Evolutionary conservation across 768 basidiomycete species (phyloP), one percentile per base, ranked within the genome.

Genomic region (Trametes coccinea): DNA sequence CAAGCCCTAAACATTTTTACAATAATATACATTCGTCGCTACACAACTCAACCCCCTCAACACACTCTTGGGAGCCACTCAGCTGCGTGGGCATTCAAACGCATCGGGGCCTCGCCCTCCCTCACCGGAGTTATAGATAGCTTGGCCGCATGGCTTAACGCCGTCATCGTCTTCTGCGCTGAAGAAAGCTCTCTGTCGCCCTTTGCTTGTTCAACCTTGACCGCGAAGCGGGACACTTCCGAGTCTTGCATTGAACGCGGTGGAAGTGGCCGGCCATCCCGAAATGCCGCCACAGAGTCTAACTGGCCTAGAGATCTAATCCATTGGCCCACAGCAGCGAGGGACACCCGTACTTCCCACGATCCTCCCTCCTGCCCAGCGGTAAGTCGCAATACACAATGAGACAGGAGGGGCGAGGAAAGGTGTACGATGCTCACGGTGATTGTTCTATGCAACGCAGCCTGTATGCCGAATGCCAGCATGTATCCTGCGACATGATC

Each of bases 401-500:
- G 22, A 22, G 22, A 22, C 22, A 22, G 22, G 22, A 22, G 22
- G 22, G 22, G 22, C 22, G 1, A 22, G 22, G 22, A 22, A 22
- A 22, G 22, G 22, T 22, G 22, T 22, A 22, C 22, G 22, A 22
- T 45, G n/a, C 55, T 44, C 14, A 84, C 84, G 0, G 73, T 82
- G 17, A 85, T 75, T 3, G 79, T 82, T 65, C 76, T 81, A 59
- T 78, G 79, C 3, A 87, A 72, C 1, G 84, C 85, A 0, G 82
- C 81, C 51, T 80, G 80, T 45, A 85, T 80, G 10, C 85, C 85
- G 59, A 84, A 84, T 0, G 84, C 80, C 1, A 87, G 75, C 37
- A 87, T 69, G 66, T 86, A 84, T 1, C 81, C 86, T 8, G 83
- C 82, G 0, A 82, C 80, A 60, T 86, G 84, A 64, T 88, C 85